Base-by-base conservation (phyloP, 768 basidiomycete species). In the Trametes cubensis region DNA sequence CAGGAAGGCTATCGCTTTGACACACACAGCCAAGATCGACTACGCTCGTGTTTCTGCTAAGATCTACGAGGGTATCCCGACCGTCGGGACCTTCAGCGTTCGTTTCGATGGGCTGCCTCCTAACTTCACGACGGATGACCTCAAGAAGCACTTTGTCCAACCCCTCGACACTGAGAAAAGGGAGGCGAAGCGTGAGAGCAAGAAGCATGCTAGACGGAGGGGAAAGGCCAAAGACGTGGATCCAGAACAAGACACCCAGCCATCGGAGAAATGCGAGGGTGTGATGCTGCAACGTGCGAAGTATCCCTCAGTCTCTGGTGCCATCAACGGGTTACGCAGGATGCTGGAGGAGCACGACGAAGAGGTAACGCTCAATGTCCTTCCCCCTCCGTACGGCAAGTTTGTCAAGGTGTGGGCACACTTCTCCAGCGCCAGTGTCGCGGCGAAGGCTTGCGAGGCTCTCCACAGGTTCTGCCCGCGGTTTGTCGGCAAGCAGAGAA, bases 51-150 rank as follows among this genome's bases (percentile, higher is more conserved):
- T 89, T 2, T 73, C 75, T 7, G 89, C 85, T 0, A 69, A 64
- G 1, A 63, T 85, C 8, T 83, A 91, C 67, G 73, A 77, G 5
- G 87, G 85, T 2, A 69, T 87, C 0, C 89, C 87, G 1, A 80
- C 79, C 1, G 77, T 89, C 10, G 85, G 83, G 3, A 70, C 73
- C 0, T 82, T 81, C 68, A 91, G 84, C 8, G 84, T 93, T 55
- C 82, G 82, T 18, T 83, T 92, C 66, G 69, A 71, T 6, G 78
- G 81, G 5, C 69, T 91, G 5, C 87, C 88, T 0, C 69, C 80
- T 0, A 74, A 77, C 44, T 73, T 78, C 0, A 75, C 70, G 0
- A 71, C 79, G 21, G 70, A 78, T 18, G 77, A 77, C 14, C 69
- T 88, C 69, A 42, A 50, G 40, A 59, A 59, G 20, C 58, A 59